Evolutionary conservation across 148 eudicot genomes (phyloP).

Genomic region (Rhododendron molle): DNA sequence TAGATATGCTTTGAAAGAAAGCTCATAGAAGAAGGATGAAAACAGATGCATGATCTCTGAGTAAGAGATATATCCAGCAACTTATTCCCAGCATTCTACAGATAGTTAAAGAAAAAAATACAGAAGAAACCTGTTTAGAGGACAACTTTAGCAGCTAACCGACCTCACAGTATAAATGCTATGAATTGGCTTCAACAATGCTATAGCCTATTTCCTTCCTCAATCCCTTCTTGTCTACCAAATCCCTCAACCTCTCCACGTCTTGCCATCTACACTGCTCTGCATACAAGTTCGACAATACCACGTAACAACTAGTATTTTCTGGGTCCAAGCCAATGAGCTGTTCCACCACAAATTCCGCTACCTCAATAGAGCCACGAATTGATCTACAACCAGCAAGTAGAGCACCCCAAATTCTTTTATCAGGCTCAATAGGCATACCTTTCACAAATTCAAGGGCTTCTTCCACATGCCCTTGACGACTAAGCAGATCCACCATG

Average conservation of each 20-base stretch:
- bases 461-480: slow-evolving; percentile 56
- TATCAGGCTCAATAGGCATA: slow-evolving; percentile 65
- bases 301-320: slow-evolving; percentile 46
- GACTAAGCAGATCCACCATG: slow-evolving; percentile 74
- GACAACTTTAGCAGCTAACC: slow-evolving; percentile 10
- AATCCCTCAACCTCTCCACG: slow-evolving; percentile 42
- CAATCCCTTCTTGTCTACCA: slow-evolving; percentile 31
- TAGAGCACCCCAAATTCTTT: slow-evolving; percentile 68
- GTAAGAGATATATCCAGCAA: not conserved
- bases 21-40: not conserved
- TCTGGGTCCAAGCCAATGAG: slow-evolving; percentile 50
- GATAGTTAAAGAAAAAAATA: not conserved
- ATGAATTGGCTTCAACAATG: slow-evolving; percentile 23
- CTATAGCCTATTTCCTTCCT: slow-evolving; percentile 51
- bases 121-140: slow-evolving; percentile 7
- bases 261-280: slow-evolving; percentile 67
- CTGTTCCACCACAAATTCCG: slow-evolving; percentile 45
- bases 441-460: slow-evolving; percentile 61
- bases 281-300: slow-evolving; percentile 63
- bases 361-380: slow-evolving; percentile 34
- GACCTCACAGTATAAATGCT: not conserved
- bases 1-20: not conserved
- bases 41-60: not conserved
- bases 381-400: slow-evolving; percentile 65
- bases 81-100: not conserved